These are phyloP conservation scores for Eucalyptus sp. DNA, from an alignment of 345 rosid genomes.

Conservation along the genomic window DNA sequence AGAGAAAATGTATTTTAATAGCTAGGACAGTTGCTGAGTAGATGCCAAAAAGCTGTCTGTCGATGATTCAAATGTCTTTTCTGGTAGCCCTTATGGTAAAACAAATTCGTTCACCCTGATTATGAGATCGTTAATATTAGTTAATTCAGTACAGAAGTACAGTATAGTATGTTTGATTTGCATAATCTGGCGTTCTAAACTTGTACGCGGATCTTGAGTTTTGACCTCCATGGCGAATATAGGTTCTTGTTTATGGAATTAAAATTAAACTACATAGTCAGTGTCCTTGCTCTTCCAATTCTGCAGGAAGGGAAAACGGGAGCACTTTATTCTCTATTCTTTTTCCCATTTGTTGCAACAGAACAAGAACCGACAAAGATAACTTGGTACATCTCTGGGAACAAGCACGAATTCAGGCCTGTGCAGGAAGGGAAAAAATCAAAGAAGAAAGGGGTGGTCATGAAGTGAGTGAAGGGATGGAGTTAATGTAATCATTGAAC, in stretches of 20 bases:
- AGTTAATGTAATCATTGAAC: too few relatives aligned
- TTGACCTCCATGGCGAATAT: neutral
- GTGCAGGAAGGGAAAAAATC: too few relatives aligned
- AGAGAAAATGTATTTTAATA: neutral
- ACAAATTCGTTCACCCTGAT: accelerated
- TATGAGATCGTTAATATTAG: neutral
- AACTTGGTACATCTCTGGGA: too few relatives aligned
- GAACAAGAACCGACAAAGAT: neutral
- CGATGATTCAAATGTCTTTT: neutral
- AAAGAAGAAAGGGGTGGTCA: too few relatives aligned
- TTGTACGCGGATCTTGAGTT: neutral
- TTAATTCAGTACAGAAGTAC: neutral
- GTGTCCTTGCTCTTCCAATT: neutral
- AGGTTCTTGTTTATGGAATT: neutral
- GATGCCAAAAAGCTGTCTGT: neutral
- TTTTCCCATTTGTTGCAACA: too few relatives aligned
- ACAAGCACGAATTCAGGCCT: too few relatives aligned
- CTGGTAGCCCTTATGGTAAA: too few relatives aligned
- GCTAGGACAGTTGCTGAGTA: neutral
- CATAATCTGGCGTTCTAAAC: neutral
- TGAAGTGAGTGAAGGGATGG: too few relatives aligned
- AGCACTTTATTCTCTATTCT: too few relatives aligned
- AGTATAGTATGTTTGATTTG: neutral
- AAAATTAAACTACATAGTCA: neutral
- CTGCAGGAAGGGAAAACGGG: neutral